Evolutionary conservation across 805 yeast genomes (phyloP), one percentile per base, ranked within the genome.

Genomic region (Myxozyma melibiosi): DNA sequence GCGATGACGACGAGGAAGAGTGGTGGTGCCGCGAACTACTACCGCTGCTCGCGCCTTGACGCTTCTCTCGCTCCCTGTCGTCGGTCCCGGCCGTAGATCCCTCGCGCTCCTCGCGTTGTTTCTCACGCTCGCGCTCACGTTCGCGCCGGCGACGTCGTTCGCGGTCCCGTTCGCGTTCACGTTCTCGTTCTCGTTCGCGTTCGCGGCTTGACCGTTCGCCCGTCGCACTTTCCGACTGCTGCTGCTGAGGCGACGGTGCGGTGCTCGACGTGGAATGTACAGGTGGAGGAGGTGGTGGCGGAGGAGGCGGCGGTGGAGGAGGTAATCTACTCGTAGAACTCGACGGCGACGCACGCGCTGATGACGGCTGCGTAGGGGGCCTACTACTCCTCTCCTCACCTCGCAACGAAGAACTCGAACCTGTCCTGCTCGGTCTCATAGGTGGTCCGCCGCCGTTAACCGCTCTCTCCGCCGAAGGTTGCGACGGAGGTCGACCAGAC

Each of bases 81-180:
- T 40, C 37, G 40, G 27, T 41, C 20, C 49, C 61, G 7, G 47
- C 33, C 37, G 51, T 34, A 20, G 47, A 24, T 20, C 63, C 39
- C 13, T 62, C 65, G 38, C 57, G 39, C 9, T 61, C 66, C 30
- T 50, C 48, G 16, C 41, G 35, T 22, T 51, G 24, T 18, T 43
- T 24, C 25, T 30, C 48, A n/a, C 38, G n/a, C 4, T 44, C 48
- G 9, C 48, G 9, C 3, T 33, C 55, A 14, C 45, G 34, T 13
- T 51, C 49, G 8, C 50, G 40, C 8, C 41, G 44, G 16, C 55
- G 55, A 11, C 44, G 41, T n/a, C 56, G 45, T 14, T 38, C 51
- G 14, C 56, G 51, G 7, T 39, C 51, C 3, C 45, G 44, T 6
- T 43, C 45, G 11, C 42, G 40, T 3, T 54, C 57, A 13, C 49